Percentiles rank a stretch among this genome's conserved stretches.
These are phyloP conservation scores for Hortiboletus rubellus DNA, from an alignment of 1,284 basidiomycete species.

Conservation along the genomic window DNA sequence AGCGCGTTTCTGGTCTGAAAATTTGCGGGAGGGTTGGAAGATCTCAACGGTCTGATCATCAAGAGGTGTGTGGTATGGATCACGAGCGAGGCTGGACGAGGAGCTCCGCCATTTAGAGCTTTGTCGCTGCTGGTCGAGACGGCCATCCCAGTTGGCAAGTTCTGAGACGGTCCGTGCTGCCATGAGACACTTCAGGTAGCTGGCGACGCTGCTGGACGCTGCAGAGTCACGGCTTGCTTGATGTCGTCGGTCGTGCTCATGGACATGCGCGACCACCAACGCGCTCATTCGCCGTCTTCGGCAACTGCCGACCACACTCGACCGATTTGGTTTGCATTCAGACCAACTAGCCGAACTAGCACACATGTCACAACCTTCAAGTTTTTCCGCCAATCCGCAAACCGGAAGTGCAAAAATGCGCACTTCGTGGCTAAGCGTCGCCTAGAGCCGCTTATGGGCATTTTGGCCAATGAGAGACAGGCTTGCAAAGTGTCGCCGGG, in stretches of 20 bases:
- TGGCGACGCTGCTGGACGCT: neutral
- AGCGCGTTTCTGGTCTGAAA: slow-evolving; percentile 10
- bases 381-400: no score
- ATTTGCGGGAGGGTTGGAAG: neutral
- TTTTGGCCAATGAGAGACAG: no score
- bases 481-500: no score
- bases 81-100: slow-evolving; percentile 14
- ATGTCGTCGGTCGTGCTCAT: slow-evolving; percentile 1
- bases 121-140: slow-evolving; percentile 10
- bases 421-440: no score
- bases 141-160: slow-evolving; percentile 21
- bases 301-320: slow-evolving; percentile 13
- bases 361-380: no score
- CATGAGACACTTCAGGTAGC: slow-evolving; percentile 9
- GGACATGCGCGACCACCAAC: slow-evolving; percentile 6
- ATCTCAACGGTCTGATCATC: neutral
- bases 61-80: slow-evolving; percentile 9
- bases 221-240: neutral
- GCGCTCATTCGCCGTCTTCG: slow-evolving; percentile 14
- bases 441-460: no score
- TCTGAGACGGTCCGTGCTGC: slow-evolving; percentile 17
- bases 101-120: slow-evolving; percentile 11
- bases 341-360: no score
- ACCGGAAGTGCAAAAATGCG: no score
- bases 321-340: no score